A percentile compares a stretch with the other conserved stretches of the same genome.
These are phyloP conservation scores for Styphnolobium japonicum DNA, from an alignment of 306 rosid genomes.

Conservation along the genomic window DNA sequence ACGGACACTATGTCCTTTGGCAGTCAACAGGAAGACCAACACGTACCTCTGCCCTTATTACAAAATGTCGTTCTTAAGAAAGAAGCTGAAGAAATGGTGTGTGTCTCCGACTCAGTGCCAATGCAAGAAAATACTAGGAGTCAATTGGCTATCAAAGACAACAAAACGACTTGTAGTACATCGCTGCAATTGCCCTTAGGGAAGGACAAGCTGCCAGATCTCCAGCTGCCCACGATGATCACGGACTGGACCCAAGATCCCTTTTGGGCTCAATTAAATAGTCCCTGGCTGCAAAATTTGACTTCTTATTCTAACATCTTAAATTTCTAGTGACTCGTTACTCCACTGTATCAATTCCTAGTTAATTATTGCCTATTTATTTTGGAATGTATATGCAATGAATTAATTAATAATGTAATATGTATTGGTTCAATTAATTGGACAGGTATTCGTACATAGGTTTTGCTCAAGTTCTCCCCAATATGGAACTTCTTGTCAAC, in stretches of 20 bases:
- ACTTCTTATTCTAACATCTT: constrained; percentile 61
- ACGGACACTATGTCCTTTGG: constrained; percentile 50
- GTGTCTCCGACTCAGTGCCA: background rate
- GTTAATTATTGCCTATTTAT: constrained; percentile 6
- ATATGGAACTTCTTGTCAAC: background rate
- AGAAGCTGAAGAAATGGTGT: constrained; percentile 36
- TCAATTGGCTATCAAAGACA: constrained; percentile 16
- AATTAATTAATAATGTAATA: constrained; percentile 8
- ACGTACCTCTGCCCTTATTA: constrained; percentile 4
- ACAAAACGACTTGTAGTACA: constrained; percentile 20
- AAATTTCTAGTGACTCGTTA: constrained; percentile 41
- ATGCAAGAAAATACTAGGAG: background rate
- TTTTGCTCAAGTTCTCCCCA: background rate
- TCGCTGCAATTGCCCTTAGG: constrained; percentile 44
- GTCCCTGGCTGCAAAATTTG: constrained; percentile 79
- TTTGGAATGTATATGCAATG: constrained; percentile 19
- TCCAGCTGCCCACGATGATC: constrained; percentile 53
- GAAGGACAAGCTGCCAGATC: constrained; percentile 52
- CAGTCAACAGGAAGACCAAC: constrained; percentile 36
- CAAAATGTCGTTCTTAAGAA: constrained; percentile 37
- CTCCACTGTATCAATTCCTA: background rate
- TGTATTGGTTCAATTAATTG: background rate
- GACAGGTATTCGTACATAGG: background rate
- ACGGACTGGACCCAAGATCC: constrained; percentile 80
- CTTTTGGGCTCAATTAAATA: constrained; percentile 64